Percentiles rank a stretch among this genome's conserved stretches.
Evolutionary conservation across 305 asterid genomes (phyloP).

Genomic region (Ilex paraguariensis): DNA sequence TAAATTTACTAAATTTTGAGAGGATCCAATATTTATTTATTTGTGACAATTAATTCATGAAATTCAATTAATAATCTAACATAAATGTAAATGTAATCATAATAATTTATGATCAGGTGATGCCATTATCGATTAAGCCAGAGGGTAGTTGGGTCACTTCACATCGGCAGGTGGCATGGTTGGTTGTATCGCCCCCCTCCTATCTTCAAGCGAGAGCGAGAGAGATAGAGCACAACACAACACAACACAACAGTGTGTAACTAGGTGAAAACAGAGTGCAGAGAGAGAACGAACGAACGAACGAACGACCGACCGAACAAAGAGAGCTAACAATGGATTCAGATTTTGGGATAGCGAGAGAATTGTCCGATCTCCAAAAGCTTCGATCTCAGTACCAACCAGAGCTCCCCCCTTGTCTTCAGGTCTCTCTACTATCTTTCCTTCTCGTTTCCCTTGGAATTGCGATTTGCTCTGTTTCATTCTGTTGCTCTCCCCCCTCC

Average conservation of each 20-base stretch:
- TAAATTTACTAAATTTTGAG: too few relatives aligned
- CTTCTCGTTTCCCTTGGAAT: background rate
- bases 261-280: background rate
- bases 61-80: too few relatives aligned
- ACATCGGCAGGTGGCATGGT: background rate
- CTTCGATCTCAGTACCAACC: conserved; percentile 1
- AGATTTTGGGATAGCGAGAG: background rate
- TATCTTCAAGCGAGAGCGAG: background rate
- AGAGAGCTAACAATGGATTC: background rate
- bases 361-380: conserved; percentile 2
- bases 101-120: too few relatives aligned
- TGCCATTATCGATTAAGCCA: too few relatives aligned
- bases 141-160: too few relatives aligned
- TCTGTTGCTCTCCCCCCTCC: background rate
- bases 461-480: background rate
- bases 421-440: background rate
- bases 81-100: too few relatives aligned
- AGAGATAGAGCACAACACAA: too few relatives aligned
- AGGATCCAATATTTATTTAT: too few relatives aligned
- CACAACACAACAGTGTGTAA: background rate
- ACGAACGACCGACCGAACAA: background rate
- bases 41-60: too few relatives aligned
- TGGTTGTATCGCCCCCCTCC: background rate
- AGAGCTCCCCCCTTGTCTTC: background rate
- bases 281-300: background rate